A percentile compares a stretch with the other conserved stretches of the same genome.
These are phyloP conservation scores for Penicillium daleae DNA, from an alignment of 495 filamentous ascomycete species.

Conservation along the genomic window DNA sequence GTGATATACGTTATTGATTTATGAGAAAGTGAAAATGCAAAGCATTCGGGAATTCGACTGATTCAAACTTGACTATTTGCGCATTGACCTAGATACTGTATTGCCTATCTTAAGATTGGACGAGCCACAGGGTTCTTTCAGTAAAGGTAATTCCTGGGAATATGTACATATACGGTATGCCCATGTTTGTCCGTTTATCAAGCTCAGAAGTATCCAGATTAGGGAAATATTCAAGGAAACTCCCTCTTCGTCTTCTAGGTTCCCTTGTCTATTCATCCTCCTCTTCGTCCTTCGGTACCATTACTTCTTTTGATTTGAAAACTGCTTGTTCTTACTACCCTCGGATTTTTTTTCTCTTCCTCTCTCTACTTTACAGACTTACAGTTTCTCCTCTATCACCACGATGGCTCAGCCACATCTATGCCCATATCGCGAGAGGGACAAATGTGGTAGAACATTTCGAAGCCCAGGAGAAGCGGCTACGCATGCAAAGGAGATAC, in stretches of 20 bases:
- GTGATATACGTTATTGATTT: conserved; percentile 12
- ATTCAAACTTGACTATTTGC: conserved; percentile 7
- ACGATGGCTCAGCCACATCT: neutral
- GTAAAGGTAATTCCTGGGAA: too few relatives aligned
- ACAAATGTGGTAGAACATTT: neutral
- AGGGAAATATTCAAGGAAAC: too few relatives aligned
- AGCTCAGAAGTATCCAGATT: too few relatives aligned
- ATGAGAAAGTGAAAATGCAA: conserved; percentile 25
- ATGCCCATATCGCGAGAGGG: neutral
- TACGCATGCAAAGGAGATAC: neutral
- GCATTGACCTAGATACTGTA: neutral
- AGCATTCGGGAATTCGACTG: conserved; percentile 13
- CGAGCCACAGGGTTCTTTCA: neutral
- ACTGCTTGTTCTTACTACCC: neutral
- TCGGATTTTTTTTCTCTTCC: neutral
- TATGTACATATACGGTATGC: neutral
- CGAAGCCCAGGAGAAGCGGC: neutral
- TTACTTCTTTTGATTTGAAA: neutral
- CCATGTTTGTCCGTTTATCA: too few relatives aligned
- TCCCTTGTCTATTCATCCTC: neutral
- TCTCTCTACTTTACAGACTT: neutral
- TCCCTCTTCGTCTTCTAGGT: neutral
- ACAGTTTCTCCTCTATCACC: neutral
- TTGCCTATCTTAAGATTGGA: neutral
- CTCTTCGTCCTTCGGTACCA: neutral